Conservation (phyloP, 1,284 basidiomycete species). For the Ganoderma meredithae region DNA sequence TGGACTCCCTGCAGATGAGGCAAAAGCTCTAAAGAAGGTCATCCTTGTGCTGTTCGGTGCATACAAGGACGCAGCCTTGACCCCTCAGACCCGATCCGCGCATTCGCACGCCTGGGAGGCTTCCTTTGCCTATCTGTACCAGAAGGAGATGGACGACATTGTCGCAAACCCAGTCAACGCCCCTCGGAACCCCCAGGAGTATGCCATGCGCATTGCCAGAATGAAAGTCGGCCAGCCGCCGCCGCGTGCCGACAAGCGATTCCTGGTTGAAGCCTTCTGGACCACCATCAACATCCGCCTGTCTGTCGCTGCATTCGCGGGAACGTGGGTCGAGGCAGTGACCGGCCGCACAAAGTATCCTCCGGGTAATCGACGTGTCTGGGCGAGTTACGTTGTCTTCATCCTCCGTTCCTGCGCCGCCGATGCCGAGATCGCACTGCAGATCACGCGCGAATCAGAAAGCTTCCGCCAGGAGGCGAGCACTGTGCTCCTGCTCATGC, state of each 20-base stretch:
- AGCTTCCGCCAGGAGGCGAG: constrained; percentile 46
- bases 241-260: constrained; percentile 61
- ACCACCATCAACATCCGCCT: constrained; percentile 53
- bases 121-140: constrained; percentile 55
- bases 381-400: constrained; percentile 50
- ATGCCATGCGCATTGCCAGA: constrained; percentile 55
- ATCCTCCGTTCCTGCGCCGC: constrained; percentile 48
- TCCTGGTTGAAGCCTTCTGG: constrained; percentile 62
- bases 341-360: constrained; percentile 34
- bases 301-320: constrained; percentile 47
- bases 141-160: constrained; percentile 52
- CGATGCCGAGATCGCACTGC: constrained; percentile 52
- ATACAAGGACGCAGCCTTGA: constrained; percentile 46
- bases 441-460: constrained; percentile 45
- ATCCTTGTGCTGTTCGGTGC: constrained; percentile 42
- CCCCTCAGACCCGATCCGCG: constrained; percentile 53
- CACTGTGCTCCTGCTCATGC: constrained; percentile 46
- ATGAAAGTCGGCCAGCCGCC: constrained; percentile 59
- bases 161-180: constrained; percentile 44
- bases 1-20: constrained; percentile 42
- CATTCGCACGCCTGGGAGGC: constrained; percentile 62
- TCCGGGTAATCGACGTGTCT: constrained; percentile 36
- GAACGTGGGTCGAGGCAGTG: constrained; percentile 26
- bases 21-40: constrained; percentile 46
- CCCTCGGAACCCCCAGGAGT: constrained; percentile 49